Percentiles rank a stretch among this genome's conserved stretches.
phyloP scores from a whole-genome alignment of 495 filamentous ascomycete species.

The Echria macrotheca region DNA sequence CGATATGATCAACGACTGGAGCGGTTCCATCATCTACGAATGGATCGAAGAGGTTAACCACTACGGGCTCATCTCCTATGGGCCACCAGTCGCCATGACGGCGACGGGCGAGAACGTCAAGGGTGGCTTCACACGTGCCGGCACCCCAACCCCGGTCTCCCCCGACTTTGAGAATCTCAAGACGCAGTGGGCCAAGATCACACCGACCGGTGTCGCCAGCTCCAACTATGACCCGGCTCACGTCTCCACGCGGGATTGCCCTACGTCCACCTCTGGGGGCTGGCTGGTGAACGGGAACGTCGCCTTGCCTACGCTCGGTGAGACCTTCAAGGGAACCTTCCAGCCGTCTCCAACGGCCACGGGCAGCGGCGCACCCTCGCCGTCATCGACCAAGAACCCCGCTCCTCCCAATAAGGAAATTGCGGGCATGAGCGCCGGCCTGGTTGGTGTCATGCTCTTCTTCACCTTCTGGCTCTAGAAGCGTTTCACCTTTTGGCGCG shows the following conservation, averaged over 20 bases:
- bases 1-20: conserved; percentile 71
- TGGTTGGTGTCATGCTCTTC: conserved; percentile 50
- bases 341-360: conserved; percentile 24
- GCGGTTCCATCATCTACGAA: conserved; percentile 80
- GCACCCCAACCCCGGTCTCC: conserved; percentile 65
- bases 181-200: conserved; percentile 68
- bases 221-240: conserved; percentile 55
- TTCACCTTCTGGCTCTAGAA: conserved; percentile 51
- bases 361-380: conserved; percentile 14
- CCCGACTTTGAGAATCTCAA: conserved; percentile 78
- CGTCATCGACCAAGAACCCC: conserved; percentile 27
- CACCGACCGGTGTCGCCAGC: conserved; percentile 59
- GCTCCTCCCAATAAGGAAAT: conserved; percentile 44
- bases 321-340: conserved; percentile 36
- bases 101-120: conserved; percentile 47
- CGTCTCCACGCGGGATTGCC: conserved; percentile 64
- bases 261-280: conserved; percentile 57
- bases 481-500: no score
- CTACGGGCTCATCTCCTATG: conserved; percentile 82
- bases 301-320: conserved; percentile 62
- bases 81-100: conserved; percentile 43
- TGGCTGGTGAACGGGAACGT: conserved; percentile 70
- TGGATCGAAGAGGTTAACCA: conserved; percentile 84
- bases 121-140: conserved; percentile 63
- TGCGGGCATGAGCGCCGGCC: conserved; percentile 47